Base-by-base conservation (phyloP, 805 yeast genomes). In the Ogataea populi-albae region DNA sequence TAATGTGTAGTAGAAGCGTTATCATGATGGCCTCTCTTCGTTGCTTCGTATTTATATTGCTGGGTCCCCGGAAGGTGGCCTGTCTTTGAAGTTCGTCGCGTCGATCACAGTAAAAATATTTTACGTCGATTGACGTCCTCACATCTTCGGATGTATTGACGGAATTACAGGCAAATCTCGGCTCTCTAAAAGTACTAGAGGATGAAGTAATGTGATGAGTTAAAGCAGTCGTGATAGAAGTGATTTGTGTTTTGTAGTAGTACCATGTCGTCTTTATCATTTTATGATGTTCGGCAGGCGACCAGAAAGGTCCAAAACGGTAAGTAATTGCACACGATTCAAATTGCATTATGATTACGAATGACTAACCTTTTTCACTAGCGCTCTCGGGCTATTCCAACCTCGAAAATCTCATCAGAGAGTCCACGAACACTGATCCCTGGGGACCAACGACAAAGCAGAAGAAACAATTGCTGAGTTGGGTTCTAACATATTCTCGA, bases 371-470 rank as follows among this genome's bases (percentile, higher is more conserved):
- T 7, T 21, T 30, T 25, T 17, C 6, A 18, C 30, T 29, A 49
- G 61, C 60, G 5, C 39, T 56, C n/a, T 46, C 61, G 17, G 56
- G 59, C 15, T 50, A 56, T 31, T 49, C 61, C 15, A 49, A 54
- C 12, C 30, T 57, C 20, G 64, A 59, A 17, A 55, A 55, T 26
- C 27, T 47, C 26, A 58, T 71, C 4, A 54, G 74, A 33, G 66
- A 66, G 35, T 66, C 74, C 5, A 71, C 76, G 11, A 72, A 69
- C 33, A 71, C 74, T 4, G 77, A 72, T 46, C 49, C 69, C 5
- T 72, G 77, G 77, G 77, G 77, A 2, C 77, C 77, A 4, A 65
- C 75, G 0, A 57, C 69, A 4, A 58, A 62, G 26, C 72, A 71
- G 41, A 49, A 68, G 44, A 55, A 55, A 23, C 65, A 64, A 35